Percentiles rank a stretch among this genome's conserved stretches.
Conservation (phyloP, 2,329 filamentous ascomycete species). For the Thielaviopsis populi region DNA sequence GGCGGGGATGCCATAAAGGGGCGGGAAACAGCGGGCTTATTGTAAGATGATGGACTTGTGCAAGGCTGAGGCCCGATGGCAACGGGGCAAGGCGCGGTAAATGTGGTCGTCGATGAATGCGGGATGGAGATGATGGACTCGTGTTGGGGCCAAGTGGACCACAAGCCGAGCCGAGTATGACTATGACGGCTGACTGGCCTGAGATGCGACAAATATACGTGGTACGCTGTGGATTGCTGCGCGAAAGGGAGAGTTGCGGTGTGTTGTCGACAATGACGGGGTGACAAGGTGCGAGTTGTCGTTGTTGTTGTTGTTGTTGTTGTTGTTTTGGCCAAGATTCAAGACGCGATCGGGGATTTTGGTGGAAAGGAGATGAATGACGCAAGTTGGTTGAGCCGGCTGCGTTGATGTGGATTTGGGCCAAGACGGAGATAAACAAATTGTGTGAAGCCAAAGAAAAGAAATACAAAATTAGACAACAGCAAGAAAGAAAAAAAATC, state of each 20-base stretch:
- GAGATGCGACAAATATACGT: neutral
- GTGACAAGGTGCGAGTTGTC: neutral
- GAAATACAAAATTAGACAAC: neutral
- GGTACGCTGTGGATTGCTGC: neutral
- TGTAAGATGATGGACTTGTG: neutral
- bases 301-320: too few relatives aligned
- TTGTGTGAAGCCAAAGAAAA: neutral
- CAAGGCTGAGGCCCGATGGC: neutral
- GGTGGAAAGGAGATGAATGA: neutral
- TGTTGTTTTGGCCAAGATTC: neutral
- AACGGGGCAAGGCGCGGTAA: neutral
- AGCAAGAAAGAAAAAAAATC: neutral
- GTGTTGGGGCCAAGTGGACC: neutral
- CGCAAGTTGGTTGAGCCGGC: neutral
- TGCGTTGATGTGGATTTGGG: neutral
- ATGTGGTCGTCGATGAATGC: neutral
- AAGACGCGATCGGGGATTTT: neutral
- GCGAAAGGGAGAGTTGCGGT: neutral
- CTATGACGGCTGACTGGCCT: neutral
- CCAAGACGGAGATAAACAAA: neutral
- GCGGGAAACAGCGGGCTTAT: neutral
- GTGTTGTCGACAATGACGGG: neutral
- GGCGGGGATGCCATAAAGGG: slow-evolving; percentile 60
- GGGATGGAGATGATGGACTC: neutral
- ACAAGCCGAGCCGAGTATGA: neutral